These are phyloP conservation scores for Suhomyces panamericanus DNA, from an alignment of 1,139 yeast species.

Conservation along the genomic window DNA sequence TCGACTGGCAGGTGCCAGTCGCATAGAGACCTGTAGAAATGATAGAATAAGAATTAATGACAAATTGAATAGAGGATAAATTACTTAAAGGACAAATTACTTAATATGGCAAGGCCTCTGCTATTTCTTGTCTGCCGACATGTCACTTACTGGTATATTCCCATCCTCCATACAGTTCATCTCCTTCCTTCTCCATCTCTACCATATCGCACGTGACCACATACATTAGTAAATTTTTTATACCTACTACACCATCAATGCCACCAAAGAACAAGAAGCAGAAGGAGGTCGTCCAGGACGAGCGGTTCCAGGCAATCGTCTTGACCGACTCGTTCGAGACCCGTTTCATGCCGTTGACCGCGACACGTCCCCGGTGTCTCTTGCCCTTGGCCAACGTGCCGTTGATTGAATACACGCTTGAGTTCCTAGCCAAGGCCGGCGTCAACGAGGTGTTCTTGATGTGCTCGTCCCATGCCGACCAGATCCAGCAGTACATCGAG, in stretches of 20 bases:
- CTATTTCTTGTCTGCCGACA: too few species aligned
- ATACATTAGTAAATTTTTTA: constrained; percentile 5
- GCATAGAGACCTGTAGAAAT: too few species aligned
- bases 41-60: too few species aligned
- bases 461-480: constrained; percentile 89
- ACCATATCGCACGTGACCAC: neutral
- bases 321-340: constrained; percentile 91
- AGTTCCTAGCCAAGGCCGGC: constrained; percentile 87
- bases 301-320: constrained; percentile 87
- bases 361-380: constrained; percentile 82
- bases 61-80: too few species aligned
- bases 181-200: neutral
- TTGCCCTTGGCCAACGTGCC: constrained; percentile 93
- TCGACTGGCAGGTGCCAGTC: too few species aligned
- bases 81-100: too few species aligned
- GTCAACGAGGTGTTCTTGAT: constrained; percentile 87
- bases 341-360: constrained; percentile 87
- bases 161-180: too few species aligned
- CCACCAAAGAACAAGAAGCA: constrained; percentile 52
- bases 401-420: constrained; percentile 88
- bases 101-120: too few species aligned
- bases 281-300: constrained; percentile 64
- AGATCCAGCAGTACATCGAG: constrained; percentile 78
- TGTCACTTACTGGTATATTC: too few species aligned
- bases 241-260: constrained; percentile 17